A percentile compares a stretch with the other conserved stretches of the same genome.
These are phyloP conservation scores for Aspergillus neoniger DNA, from an alignment of 2,329 filamentous ascomycete genomes.

Conservation along the genomic window DNA sequence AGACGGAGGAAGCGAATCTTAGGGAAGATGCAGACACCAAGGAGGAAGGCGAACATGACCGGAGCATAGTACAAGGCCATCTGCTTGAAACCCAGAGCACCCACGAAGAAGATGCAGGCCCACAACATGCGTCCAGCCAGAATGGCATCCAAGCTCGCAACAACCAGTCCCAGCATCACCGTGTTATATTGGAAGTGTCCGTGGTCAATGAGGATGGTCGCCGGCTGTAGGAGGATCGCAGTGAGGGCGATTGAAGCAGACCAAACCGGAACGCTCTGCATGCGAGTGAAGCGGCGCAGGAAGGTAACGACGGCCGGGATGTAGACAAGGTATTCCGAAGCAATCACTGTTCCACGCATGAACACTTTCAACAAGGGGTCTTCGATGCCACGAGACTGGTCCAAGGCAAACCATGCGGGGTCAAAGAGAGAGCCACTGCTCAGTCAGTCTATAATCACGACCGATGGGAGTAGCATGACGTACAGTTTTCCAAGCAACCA, in stretches of 20 bases:
- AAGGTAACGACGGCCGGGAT: conserved; percentile 85
- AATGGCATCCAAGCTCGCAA: conserved; percentile 86
- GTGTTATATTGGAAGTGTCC: conserved; percentile 98
- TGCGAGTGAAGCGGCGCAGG: conserved; percentile 74
- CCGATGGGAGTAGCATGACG: conserved; percentile 29
- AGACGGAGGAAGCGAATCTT: conserved; percentile 68
- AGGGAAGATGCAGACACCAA: conserved; percentile 83
- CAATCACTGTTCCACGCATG: conserved; percentile 89
- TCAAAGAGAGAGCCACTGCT: conserved; percentile 71
- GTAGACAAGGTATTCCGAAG: conserved; percentile 89
- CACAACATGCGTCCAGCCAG: conserved; percentile 81
- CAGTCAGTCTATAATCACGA: conserved; percentile 17
- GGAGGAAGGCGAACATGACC: conserved; percentile 84
- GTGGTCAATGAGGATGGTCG: conserved; percentile 88
- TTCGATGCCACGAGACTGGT: conserved; percentile 78
- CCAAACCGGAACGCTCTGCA: conserved; percentile 77
- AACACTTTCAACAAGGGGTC: conserved; percentile 82
- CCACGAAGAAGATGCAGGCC: conserved; percentile 91
- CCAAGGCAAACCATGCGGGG: conserved; percentile 82
- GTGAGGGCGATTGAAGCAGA: conserved; percentile 81
- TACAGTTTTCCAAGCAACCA: conserved; percentile 87
- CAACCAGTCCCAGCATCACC: conserved; percentile 90
- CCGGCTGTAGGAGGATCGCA: conserved; percentile 89
- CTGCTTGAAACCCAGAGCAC: conserved; percentile 94
- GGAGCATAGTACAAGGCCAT: conserved; percentile 99